These are phyloP conservation scores for Ascochyta viciae-villosae DNA, from an alignment of 2,329 filamentous ascomycete species.

Conservation along the genomic window DNA sequence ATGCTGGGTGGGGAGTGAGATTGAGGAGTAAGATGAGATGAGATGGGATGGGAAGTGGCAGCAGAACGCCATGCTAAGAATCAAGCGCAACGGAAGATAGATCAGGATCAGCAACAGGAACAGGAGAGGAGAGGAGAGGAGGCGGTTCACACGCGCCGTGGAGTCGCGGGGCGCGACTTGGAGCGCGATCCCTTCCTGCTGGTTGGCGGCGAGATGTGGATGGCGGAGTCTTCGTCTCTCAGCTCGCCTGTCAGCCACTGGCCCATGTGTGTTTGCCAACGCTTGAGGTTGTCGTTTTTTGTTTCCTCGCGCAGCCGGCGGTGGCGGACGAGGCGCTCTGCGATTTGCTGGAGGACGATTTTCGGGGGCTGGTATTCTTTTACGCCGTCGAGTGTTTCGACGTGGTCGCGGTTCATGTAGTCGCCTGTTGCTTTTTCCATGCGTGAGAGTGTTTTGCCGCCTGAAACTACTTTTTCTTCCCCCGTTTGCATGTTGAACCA, in stretches of 20 bases:
- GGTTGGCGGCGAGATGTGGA: neutral
- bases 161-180: slow-evolving; percentile 7
- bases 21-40: too few species aligned
- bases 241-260: slow-evolving; percentile 47
- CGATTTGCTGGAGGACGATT: slow-evolving; percentile 54
- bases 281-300: slow-evolving; percentile 38
- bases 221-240: slow-evolving; percentile 35
- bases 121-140: neutral
- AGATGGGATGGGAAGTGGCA: too few species aligned
- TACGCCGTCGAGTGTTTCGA: slow-evolving; percentile 44
- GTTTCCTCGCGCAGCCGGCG: slow-evolving; percentile 52
- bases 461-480: slow-evolving; percentile 44
- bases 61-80: slow-evolving; percentile 5
- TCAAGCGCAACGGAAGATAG: too few species aligned
- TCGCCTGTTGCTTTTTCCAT: slow-evolving; percentile 54
- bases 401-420: slow-evolving; percentile 49
- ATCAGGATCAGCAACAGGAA: neutral
- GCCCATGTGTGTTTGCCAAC: slow-evolving; percentile 51
- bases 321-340: slow-evolving; percentile 57
- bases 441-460: slow-evolving; percentile 52
- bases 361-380: slow-evolving; percentile 55
- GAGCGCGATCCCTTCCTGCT: slow-evolving; percentile 4
- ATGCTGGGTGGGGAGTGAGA: too few species aligned
- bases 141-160: neutral
- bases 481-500: slow-evolving; percentile 48